These are phyloP conservation scores for Aspergillus vadensis DNA, from an alignment of 2,329 filamentous ascomycete genomes.

Conservation along the genomic window DNA sequence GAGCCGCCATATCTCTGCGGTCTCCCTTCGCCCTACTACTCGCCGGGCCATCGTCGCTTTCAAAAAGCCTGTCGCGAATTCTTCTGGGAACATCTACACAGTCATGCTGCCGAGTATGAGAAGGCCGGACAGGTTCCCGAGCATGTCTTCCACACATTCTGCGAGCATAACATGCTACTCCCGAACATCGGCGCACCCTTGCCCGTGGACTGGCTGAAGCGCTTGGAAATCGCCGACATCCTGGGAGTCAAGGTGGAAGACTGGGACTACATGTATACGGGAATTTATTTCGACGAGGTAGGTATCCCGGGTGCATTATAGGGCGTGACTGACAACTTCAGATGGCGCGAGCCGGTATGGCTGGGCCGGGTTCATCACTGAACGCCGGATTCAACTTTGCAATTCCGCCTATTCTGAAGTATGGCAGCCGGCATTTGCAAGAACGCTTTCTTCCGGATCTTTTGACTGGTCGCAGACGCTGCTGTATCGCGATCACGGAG, in stretches of 20 bases:
- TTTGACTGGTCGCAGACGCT: constrained; percentile 65
- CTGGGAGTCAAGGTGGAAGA: constrained; percentile 70
- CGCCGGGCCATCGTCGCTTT: constrained; percentile 64
- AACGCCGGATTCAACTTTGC: constrained; percentile 74
- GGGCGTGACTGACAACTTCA: constrained; percentile 24
- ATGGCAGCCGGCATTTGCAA: constrained; percentile 63
- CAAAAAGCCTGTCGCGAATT: constrained; percentile 70
- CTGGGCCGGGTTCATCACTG: constrained; percentile 65
- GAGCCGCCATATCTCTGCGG: constrained; percentile 72
- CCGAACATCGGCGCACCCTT: constrained; percentile 69
- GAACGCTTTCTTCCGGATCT: constrained; percentile 69
- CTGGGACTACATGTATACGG: constrained; percentile 70
- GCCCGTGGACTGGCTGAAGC: constrained; percentile 68
- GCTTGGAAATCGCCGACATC: constrained; percentile 66
- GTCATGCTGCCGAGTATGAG: constrained; percentile 71
- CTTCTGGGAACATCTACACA: constrained; percentile 62
- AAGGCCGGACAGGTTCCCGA: constrained; percentile 63
- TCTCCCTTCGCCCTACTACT: constrained; percentile 72
- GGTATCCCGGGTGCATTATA: background rate
- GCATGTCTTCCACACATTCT: constrained; percentile 66
- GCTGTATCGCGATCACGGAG: constrained; percentile 78
- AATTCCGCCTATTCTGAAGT: constrained; percentile 71
- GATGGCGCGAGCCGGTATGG: constrained; percentile 66
- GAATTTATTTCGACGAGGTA: constrained; percentile 70
- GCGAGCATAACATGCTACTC: constrained; percentile 68